Evolutionary conservation across 129 eudicot species (phyloP).

Genomic region (Oenanthe sinensis): DNA sequence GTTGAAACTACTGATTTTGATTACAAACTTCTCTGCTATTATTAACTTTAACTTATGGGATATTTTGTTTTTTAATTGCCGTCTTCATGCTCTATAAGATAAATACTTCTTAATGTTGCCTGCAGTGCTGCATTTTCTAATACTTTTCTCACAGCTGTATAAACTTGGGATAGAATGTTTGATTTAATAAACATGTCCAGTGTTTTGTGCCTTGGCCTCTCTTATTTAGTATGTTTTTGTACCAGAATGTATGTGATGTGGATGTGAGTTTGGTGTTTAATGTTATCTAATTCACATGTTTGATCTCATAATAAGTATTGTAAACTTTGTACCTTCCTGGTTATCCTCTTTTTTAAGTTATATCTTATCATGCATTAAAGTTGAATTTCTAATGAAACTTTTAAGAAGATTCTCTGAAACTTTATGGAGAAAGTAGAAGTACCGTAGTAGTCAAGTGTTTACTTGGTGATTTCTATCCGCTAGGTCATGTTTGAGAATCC

Average conservation of each 20-base stretch:
- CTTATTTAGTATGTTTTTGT: background rate
- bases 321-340: background rate
- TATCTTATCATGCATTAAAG: background rate
- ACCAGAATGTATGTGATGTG: constrained; percentile 1
- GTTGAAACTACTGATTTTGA: background rate
- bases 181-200: constrained; percentile 6
- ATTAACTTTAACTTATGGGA: background rate
- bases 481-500: background rate
- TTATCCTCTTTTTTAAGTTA: background rate
- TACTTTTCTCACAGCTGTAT: background rate
- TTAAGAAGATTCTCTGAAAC: background rate
- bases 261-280: constrained; percentile 6
- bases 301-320: background rate
- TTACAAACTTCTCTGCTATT: background rate
- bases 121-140: background rate
- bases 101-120: background rate
- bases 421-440: background rate
- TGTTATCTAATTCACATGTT: background rate
- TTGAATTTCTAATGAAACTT: background rate
- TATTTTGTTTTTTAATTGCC: background rate
- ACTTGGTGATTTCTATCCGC: background rate
- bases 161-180: background rate
- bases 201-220: constrained; percentile 9
- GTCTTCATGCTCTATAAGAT: background rate
- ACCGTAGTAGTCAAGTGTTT: background rate